Base-by-base conservation (phyloP, 176 grass and related monocot species). In the Oryza meyeriana region DNA sequence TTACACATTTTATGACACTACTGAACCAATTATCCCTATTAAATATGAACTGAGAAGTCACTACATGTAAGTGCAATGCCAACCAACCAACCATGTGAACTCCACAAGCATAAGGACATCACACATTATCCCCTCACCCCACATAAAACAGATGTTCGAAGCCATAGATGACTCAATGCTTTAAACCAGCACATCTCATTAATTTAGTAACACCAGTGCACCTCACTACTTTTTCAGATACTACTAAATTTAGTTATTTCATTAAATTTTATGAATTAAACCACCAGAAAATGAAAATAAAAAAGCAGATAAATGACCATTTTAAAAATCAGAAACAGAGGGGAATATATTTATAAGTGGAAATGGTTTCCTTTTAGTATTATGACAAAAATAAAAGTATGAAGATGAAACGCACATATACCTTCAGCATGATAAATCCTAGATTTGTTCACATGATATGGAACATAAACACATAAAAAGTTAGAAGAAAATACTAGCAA, bases 401-500 rank as follows among this genome's bases (percentile, higher is more conserved):
- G 62, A 24, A 57, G 47, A 44, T 47, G 58, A 32, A 66, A 71
- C n/a, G n/a, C n/a, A n/a, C n/a, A n/a, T n/a, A n/a, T n/a, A n/a
- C n/a, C n/a, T n/a, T n/a, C n/a, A n/a, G n/a, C n/a, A n/a, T n/a
- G n/a, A n/a, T n/a, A n/a, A n/a, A n/a, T n/a, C n/a, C n/a, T n/a
- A n/a, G n/a, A n/a, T n/a, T n/a, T n/a, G n/a, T 1, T 27, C 14
- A 57, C 3, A 65, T 65, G 40, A 72, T 38, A 39, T 74, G 32
- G 45, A 42, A 61, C 32, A 70, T 74, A 40, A 6, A 9, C 26
- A 2, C 78, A 71, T 57, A 48, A 83, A 83, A 59, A 62, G 55
- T 30, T 79, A 73, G 35, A 72, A 86, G 12, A 50, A 24, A 81
- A 76, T 78, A 88, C 2, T 14, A 62, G 66, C n/a, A 34, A 61